Conservation (phyloP, 2,329 filamentous ascomycete species). For the Colletotrichum orchidophilum region DNA sequence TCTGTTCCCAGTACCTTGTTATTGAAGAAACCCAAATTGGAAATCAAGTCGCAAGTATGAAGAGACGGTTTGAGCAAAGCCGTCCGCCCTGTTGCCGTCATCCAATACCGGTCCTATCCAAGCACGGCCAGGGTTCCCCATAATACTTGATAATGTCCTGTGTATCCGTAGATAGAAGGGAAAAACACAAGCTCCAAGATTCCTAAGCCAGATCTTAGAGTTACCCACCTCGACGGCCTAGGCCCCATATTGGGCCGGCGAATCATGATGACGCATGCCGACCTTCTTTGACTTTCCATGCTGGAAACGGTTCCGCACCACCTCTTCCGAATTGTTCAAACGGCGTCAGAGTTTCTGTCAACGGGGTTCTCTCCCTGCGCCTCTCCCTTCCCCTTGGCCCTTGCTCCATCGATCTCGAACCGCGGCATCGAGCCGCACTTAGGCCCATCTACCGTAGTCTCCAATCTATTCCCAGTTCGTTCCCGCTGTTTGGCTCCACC, state of each 20-base stretch:
- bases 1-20: no score
- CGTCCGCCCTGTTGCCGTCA: not conserved
- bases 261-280: conserved; percentile 16
- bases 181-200: conserved; percentile 2
- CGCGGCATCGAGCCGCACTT: conserved; percentile 29
- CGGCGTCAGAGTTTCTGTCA: not conserved
- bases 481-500: conserved; percentile 30
- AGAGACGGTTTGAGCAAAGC: no score
- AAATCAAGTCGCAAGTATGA: no score
- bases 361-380: not conserved
- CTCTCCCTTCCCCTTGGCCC: not conserved
- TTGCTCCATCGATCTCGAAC: conserved; percentile 7
- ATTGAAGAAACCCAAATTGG: no score
- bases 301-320: conserved; percentile 26
- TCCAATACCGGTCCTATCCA: not conserved
- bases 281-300: conserved; percentile 15
- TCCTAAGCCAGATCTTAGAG: conserved; percentile 21
- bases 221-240: conserved; percentile 10
- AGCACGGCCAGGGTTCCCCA: not conserved
- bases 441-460: conserved; percentile 2
- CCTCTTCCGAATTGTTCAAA: not conserved
- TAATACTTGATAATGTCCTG: not conserved
- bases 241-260: not conserved
- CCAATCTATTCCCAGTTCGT: conserved; percentile 15
- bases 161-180: not conserved